phyloP scores from a whole-genome alignment of 352 stramenopile species.

The Peronospora tabacina region DNA sequence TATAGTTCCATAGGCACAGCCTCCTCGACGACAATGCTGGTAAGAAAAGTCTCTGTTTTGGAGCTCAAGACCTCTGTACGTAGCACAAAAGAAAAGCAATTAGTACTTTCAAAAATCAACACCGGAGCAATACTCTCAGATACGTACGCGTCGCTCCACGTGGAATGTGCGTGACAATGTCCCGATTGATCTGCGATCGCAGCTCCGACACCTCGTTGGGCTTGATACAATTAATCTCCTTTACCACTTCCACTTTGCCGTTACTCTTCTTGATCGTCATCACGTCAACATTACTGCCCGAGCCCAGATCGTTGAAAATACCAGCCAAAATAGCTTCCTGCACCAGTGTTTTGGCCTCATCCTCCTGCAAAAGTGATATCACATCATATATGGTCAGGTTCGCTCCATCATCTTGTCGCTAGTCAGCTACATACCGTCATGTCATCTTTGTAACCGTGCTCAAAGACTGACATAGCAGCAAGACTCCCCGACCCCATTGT shows the following conservation, averaged over 20 bases:
- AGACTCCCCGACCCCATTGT: conserved; percentile 98
- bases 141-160: conserved; percentile 72
- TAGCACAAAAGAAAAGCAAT: conserved; percentile 6
- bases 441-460: conserved; percentile 91
- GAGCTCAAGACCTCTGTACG: conserved; percentile 54
- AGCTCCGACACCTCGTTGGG: conserved; percentile 89
- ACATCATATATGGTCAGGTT: neutral
- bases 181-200: conserved; percentile 78
- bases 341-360: conserved; percentile 94
- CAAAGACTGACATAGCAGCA: conserved; percentile 97
- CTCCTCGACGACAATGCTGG: conserved; percentile 59
- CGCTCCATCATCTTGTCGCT: neutral
- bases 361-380: conserved; percentile 51
- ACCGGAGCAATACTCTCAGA: neutral
- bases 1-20: conserved; percentile 75
- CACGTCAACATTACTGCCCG: conserved; percentile 94
- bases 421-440: conserved; percentile 57
- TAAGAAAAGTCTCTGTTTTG: conserved; percentile 63
- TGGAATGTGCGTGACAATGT: conserved; percentile 77
- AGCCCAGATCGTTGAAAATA: conserved; percentile 98
- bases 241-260: conserved; percentile 73
- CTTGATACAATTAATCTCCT: conserved; percentile 90
- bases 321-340: conserved; percentile 93
- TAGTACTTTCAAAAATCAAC: neutral
- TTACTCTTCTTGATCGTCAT: conserved; percentile 91